Percentiles rank a stretch among this genome's conserved stretches.
phyloP scores from a whole-genome alignment of 768 basidiomycete species.

The Russula virescens region DNA sequence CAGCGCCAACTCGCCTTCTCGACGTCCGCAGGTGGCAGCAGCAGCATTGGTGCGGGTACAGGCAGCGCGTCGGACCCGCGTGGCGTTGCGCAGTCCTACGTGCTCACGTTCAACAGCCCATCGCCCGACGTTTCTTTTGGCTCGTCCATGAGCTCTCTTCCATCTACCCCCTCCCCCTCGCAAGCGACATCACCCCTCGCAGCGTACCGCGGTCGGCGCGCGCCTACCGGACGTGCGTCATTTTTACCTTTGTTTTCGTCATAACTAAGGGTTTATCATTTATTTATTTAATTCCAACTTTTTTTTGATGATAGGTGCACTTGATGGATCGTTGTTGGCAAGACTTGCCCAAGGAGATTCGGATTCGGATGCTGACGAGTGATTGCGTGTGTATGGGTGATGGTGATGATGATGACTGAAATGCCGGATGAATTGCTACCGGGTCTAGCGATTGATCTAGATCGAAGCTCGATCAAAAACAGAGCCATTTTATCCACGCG shows the following conservation, averaged over 20 bases:
- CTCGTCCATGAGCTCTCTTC: conserved; percentile 20
- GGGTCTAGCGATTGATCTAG: background rate
- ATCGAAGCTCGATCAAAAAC: background rate
- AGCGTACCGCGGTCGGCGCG: conserved; percentile 25
- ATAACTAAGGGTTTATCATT: background rate
- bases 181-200: conserved; percentile 16
- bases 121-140: conserved; percentile 14
- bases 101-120: conserved; percentile 10
- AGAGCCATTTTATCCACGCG: background rate
- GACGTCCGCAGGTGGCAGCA: background rate
- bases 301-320: conserved; percentile 11
- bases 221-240: conserved; percentile 22
- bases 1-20: conserved; percentile 25
- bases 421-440: background rate
- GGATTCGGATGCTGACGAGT: conserved; percentile 19
- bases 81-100: conserved; percentile 23
- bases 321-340: conserved; percentile 23
- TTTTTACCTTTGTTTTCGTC: background rate
- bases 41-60: background rate
- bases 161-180: conserved; percentile 19
- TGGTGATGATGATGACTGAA: background rate
- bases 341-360: conserved; percentile 20
- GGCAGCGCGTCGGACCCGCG: conserved; percentile 21
- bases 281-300: background rate
- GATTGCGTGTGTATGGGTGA: background rate